phyloP scores from a whole-genome alignment of 257 asterid species.

The Solanum corneliomulleri region DNA sequence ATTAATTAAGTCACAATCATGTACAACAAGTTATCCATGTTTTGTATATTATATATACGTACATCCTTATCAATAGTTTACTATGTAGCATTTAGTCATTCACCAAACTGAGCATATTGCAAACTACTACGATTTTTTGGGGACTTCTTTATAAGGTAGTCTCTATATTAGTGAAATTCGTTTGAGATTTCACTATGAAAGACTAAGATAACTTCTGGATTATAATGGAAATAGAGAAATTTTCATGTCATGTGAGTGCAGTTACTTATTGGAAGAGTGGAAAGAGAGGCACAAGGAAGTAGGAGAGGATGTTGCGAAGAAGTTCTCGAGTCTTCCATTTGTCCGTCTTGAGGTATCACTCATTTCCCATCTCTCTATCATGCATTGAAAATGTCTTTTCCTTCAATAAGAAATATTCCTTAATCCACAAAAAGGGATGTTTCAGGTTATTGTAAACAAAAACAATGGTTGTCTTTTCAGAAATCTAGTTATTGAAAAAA shows the following conservation, averaged over 20 bases:
- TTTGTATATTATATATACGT: not conserved
- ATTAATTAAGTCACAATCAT: not conserved
- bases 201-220: not conserved
- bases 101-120: not conserved
- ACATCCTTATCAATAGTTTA: not conserved
- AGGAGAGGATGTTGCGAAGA: constrained; percentile 23
- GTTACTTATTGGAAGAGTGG: constrained; percentile 89
- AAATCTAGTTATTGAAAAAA: not conserved
- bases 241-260: constrained; percentile 22
- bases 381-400: not conserved
- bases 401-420: not conserved
- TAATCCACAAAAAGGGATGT: not conserved
- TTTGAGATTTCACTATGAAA: not conserved
- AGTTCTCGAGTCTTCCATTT: constrained; percentile 43
- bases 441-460: not conserved
- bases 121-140: not conserved
- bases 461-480: not conserved
- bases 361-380: not conserved
- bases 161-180: not conserved
- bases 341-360: constrained; percentile 47
- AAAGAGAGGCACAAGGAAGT: constrained; percentile 31
- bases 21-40: not conserved
- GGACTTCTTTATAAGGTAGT: not conserved
- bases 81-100: not conserved
- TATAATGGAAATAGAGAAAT: not conserved